phyloP scores from a whole-genome alignment of 345 rosid species.

The Mangifera indica region DNA sequence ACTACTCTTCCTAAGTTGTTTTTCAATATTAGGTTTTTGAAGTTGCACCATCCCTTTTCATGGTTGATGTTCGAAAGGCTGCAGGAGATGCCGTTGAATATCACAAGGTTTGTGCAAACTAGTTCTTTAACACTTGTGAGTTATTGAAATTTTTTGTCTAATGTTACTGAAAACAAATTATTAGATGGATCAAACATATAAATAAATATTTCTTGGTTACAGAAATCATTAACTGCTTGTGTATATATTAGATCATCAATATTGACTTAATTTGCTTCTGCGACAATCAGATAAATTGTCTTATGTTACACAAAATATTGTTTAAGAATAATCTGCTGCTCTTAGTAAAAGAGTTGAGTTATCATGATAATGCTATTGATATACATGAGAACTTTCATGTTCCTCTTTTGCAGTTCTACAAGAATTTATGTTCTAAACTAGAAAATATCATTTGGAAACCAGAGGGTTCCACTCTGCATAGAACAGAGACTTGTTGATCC shows the following conservation, averaged over 20 bases:
- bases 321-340: too few relatives aligned
- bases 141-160: neutral
- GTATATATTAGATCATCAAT: neutral
- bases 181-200: neutral
- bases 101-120: constrained; percentile 59
- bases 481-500: constrained; percentile 52
- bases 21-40: constrained; percentile 55
- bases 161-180: neutral
- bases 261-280: too few relatives aligned
- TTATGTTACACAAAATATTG: too few relatives aligned
- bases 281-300: too few relatives aligned
- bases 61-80: constrained; percentile 88
- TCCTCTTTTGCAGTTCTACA: constrained; percentile 63
- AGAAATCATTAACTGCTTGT: neutral
- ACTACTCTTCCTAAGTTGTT: neutral
- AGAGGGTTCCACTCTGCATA: constrained; percentile 44
- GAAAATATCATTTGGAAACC: constrained; percentile 81
- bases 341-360: neutral
- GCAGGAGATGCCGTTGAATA: constrained; percentile 89
- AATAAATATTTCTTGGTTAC: neutral
- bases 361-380: neutral
- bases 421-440: constrained; percentile 65
- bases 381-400: neutral
- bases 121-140: neutral
- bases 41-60: constrained; percentile 91